These are phyloP conservation scores for Venturia pyrina DNA, from an alignment of 2,329 filamentous ascomycete genomes.

Conservation along the genomic window DNA sequence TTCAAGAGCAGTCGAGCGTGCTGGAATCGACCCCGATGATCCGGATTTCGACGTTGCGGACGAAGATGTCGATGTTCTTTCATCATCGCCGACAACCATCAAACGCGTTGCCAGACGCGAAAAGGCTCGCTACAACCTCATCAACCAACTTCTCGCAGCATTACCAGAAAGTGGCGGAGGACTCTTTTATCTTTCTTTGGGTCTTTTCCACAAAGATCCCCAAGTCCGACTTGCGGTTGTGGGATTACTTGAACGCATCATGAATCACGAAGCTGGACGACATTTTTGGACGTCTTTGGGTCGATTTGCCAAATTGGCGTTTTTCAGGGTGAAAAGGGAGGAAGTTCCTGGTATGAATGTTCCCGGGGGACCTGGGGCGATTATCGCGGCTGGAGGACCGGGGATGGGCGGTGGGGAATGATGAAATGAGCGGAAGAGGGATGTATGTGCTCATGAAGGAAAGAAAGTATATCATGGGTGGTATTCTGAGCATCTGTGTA, in stretches of 20 bases:
- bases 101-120: slow-evolving; percentile 23
- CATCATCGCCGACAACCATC: slow-evolving; percentile 16
- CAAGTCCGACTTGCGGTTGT: slow-evolving; percentile 70
- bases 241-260: slow-evolving; percentile 70
- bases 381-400: not conserved
- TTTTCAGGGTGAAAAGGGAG: slow-evolving; percentile 65
- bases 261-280: slow-evolving; percentile 78
- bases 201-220: slow-evolving; percentile 79
- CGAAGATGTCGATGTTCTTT: slow-evolving; percentile 5
- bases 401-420: not conserved
- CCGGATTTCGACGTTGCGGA: slow-evolving; percentile 4
- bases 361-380: not conserved
- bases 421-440: not conserved
- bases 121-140: slow-evolving; percentile 25
- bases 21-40: slow-evolving; percentile 15
- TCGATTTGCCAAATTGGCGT: slow-evolving; percentile 80
- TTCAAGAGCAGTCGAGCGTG: slow-evolving; percentile 55
- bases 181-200: slow-evolving; percentile 82
- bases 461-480: not conserved
- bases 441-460: not conserved
- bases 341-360: slow-evolving; percentile 19
- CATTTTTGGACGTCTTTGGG: slow-evolving; percentile 88
- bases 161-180: slow-evolving; percentile 79
- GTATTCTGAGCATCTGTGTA: no score
- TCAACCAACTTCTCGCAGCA: slow-evolving; percentile 59